phyloP scores from a whole-genome alignment of 257 asterid genomes.

The Agastache rugosa region DNA sequence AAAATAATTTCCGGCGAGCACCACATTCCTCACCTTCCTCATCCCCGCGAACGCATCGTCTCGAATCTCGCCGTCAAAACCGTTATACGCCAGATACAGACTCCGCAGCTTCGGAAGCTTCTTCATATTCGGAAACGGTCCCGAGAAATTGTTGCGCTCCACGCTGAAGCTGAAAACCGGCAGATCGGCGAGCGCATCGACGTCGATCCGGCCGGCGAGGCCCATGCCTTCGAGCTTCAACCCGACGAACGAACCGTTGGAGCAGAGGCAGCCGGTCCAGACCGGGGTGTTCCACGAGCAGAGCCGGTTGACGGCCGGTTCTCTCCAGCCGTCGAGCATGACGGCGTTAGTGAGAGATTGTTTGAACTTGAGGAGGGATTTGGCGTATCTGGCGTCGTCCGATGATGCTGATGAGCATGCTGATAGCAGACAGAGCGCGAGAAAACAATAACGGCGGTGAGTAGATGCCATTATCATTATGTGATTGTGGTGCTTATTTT shows the following conservation, averaged over 20 bases:
- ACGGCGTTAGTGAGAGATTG: constrained; percentile 51
- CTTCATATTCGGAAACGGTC: constrained; percentile 50
- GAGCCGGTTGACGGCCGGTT: constrained; percentile 14
- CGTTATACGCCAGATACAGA: constrained; percentile 57
- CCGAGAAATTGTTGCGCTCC: constrained; percentile 55
- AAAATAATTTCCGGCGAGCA: constrained; percentile 49
- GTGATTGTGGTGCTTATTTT: not conserved
- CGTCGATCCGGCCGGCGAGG: constrained; percentile 50
- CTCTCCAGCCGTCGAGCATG: constrained; percentile 51
- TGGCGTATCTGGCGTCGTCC: constrained; percentile 31
- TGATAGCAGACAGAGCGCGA: constrained; percentile 13
- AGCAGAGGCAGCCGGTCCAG: constrained; percentile 63
- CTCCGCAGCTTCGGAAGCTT: constrained; percentile 52
- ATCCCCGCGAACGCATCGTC: constrained; percentile 57
- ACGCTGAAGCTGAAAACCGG: constrained; percentile 53
- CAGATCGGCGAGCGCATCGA: constrained; percentile 42
- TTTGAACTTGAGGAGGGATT: constrained; percentile 53
- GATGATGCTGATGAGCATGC: constrained; percentile 4
- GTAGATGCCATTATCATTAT: not conserved
- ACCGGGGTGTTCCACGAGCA: constrained; percentile 52
- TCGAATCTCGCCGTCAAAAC: constrained; percentile 59
- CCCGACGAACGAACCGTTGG: constrained; percentile 46
- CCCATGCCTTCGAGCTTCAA: constrained; percentile 57
- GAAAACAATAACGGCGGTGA: not conserved
- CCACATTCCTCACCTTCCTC: constrained; percentile 53